Evolutionary conservation across 306 rosid genomes (phyloP), one percentile per base, ranked within the genome.

Genomic region (Gillenia trifoliata): DNA sequence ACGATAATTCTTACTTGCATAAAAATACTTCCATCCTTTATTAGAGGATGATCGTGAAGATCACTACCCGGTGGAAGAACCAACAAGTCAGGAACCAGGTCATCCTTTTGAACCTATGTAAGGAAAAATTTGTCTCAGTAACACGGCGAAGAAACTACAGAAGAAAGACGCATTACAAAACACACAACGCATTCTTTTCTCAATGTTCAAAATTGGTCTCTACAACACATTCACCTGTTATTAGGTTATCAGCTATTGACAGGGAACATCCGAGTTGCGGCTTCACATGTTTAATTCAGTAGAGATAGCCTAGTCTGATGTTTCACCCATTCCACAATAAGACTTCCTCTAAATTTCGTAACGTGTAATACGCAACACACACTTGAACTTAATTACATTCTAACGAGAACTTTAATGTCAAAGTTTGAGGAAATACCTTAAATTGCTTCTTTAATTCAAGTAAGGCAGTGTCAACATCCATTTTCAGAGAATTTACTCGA

Each of bases 401-500:
- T 30, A 49, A 8, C 50, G 25, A 36, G 9, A 28, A 34, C 3
- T 5, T 15, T 16, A 28, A 52, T 20, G 4, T 20, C 19, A 60
- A 68, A 40, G 56, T 33, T 36, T 17, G 22, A 26, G 36, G 69
- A 84, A 59, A 20, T 87, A 91, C 97, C 87, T 45, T 36, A 80
- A 83, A 88, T 59, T 75, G 79, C 77, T 80, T 80, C 85, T 72
- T 85, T 65, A 94, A 82, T 77, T 88, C 95, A 15, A 66, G 85
- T 22, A 86, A 38, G 74, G 93, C 96, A 59, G 91, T 79, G 52
- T 82, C 85, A 72, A 87, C 93, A 83, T 88, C 89, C 25, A 94
- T 62, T 78, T 92, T 90, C 84, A 92, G 89, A 22, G 99, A 85
- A 81, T 92, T 92, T 28, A 92, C 96, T n/a, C 96, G 96, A 82